Base-by-base conservation (phyloP, 2,329 filamentous ascomycete genomes). In the Monosporascus sp. region DNA sequence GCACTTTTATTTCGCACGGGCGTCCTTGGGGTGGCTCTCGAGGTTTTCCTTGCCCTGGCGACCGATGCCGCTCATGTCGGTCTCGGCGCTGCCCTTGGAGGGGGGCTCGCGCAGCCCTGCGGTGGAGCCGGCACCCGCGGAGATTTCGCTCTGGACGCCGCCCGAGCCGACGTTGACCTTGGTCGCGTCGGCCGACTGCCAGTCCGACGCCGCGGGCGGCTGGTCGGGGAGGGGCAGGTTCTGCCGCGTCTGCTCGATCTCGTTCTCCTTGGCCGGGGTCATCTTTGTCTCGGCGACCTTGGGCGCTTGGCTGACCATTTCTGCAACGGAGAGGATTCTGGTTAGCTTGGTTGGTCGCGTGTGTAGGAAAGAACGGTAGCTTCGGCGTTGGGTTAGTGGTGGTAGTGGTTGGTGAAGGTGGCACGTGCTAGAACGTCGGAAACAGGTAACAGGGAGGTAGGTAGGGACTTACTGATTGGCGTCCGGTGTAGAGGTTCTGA, bases 221-320 rank as follows among this genome's bases (percentile, higher is more conserved):
- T 92, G 79, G 2, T 93, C 88, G 19, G 90, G 90, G 49, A 92
- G 82, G 50, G 88, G 88, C 34, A 95, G 84, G 72, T 91, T 90
- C 69, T 84, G 73, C 73, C 86, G 79, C 65, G 79, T 79, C 70
- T 88, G 73, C 50, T 85, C 81, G 66, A 92, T 87, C 70, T 87
- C 76, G 52, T 86, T 76, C 59, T 76, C 68, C 71, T 89, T 90
- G 72, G 75, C 76, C 52, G 76, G 65, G 60, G 73, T 56, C 76
- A 78, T 78, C 48, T 48, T 58, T 45, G 31, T 34, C 31, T 34
- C 31, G 4, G 31, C 31, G 4, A 34, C 31, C 31, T 34, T 34
- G 31, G 31, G 31, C 31, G 31, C 31, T 34, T 34, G 31, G 31
- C 31, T 34, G 31, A 34, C 31, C 31, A 34, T 34, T 34, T 14